These are phyloP conservation scores for Primulina eburnea DNA, from an alignment of 257 asterid species.

Conservation along the genomic window DNA sequence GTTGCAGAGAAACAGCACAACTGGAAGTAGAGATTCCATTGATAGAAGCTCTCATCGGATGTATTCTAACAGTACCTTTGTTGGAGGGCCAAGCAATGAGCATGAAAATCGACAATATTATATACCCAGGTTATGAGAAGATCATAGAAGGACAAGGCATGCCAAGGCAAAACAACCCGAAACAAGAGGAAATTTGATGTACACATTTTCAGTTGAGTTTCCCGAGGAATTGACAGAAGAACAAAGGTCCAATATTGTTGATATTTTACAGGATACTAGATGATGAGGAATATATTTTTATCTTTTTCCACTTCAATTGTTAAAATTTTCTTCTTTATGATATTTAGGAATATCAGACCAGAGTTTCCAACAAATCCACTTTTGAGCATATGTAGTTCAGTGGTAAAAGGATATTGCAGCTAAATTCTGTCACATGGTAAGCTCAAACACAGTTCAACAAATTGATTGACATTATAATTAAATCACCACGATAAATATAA, in stretches of 20 bases:
- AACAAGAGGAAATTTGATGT: conserved; percentile 59
- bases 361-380: not conserved
- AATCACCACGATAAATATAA: too few species aligned
- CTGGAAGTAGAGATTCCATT: conserved; percentile 48
- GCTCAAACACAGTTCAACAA: too few species aligned
- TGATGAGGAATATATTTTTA: conserved; percentile 7
- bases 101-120: conserved; percentile 47
- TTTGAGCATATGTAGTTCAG: too few species aligned
- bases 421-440: too few species aligned
- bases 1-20: conserved; percentile 54
- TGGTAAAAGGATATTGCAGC: too few species aligned
- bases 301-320: not conserved
- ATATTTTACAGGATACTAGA: conserved; percentile 37
- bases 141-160: conserved; percentile 63
- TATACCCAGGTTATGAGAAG: conserved; percentile 56
- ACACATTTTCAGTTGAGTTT: conserved; percentile 50
- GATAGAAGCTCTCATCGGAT: conserved; percentile 60
- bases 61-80: conserved; percentile 53
- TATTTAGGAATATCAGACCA: not conserved
- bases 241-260: conserved; percentile 41
- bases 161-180: conserved; percentile 58
- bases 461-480: too few species aligned
- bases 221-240: conserved; percentile 56
- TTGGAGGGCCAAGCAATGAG: conserved; percentile 45
- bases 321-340: not conserved